phyloP scores from a whole-genome alignment of 768 basidiomycete genomes.

The Paxillus ammoniavirescens region DNA sequence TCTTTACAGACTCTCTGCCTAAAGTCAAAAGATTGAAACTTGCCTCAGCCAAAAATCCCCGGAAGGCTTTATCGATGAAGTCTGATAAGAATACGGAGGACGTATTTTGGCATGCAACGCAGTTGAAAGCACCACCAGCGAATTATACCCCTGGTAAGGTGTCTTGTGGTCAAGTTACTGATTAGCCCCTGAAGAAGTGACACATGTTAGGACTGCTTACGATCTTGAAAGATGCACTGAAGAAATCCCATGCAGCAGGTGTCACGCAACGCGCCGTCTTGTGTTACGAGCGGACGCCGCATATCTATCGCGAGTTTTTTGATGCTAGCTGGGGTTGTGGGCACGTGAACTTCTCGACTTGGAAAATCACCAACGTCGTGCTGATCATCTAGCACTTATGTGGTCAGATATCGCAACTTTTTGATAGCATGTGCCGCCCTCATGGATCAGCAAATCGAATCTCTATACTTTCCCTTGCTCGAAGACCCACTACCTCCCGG shows the following conservation, averaged over 20 bases:
- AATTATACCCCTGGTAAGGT: slow-evolving; percentile 72
- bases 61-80: slow-evolving; percentile 3
- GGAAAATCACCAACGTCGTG: slow-evolving; percentile 1
- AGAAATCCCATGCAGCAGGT: slow-evolving; percentile 49
- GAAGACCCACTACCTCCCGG: slow-evolving; percentile 60
- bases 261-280: slow-evolving; percentile 55
- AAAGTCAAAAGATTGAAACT: slow-evolving; percentile 15
- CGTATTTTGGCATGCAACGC: slow-evolving; percentile 63
- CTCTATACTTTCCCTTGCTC: slow-evolving; percentile 59
- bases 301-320: slow-evolving; percentile 56
- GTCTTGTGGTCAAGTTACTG: background rate
- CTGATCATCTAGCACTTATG: background rate
- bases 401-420: slow-evolving; percentile 74
- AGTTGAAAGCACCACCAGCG: slow-evolving; percentile 40
- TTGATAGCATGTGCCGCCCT: slow-evolving; percentile 74
- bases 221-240: slow-evolving; percentile 55
- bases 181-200: slow-evolving; percentile 13
- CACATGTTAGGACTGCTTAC: slow-evolving; percentile 56
- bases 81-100: slow-evolving; percentile 37
- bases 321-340: slow-evolving; percentile 76
- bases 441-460: slow-evolving; percentile 63
- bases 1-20: slow-evolving; percentile 10
- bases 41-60: background rate
- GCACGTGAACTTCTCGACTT: slow-evolving; percentile 33
- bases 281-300: slow-evolving; percentile 61